Base-by-base conservation (phyloP, 495 filamentous ascomycete genomes). In the Hyaloscypha bicolor region DNA sequence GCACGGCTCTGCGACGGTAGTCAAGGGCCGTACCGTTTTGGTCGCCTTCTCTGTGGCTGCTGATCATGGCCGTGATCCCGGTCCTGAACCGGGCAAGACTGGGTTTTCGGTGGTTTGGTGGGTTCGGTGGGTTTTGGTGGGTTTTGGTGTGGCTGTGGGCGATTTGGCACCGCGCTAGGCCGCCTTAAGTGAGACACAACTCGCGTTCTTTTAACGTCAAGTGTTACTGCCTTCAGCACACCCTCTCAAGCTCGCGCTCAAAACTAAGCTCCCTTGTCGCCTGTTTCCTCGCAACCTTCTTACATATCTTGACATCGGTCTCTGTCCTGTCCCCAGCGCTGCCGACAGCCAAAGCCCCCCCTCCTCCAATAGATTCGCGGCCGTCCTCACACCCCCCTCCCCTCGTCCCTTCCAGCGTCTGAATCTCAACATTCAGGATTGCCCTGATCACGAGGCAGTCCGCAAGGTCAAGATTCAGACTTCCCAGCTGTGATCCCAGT, bases 371-470 rank as follows among this genome's bases (percentile, higher is more conserved):
- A 62, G 53, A 3, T 64, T 31, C 61, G 16, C 25, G 30, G 11
- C 30, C 60, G 52, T 53, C 30, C 51, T 29, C 68, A 63, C 66
- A 68, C 70, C 42, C 51, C 60, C 53, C 63, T 14, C 51, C 29
- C 68, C 59, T 64, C 67, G 67, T 32, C 57, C 64, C 53, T 57
- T 61, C 31, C 56, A 12, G 31, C 57, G 14, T n/a, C 42, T 63
- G 59, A 53, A 58, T 12, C 32, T 59, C 59, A 37, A 22, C 60
- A 37, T 62, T 55, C 60, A 58, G 39, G 63, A 35, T 33, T n/a
- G 60, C 32, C 31, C 33, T 70, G 68, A 69, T 73, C 71, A 73
- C 71, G 68, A 71, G 71, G 35, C 71, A 64, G 55, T 48, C 22
- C 30, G 16, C 67, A 51, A 64, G 57, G 48, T 63, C 48, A 60